phyloP scores from a whole-genome alignment of 805 yeast genomes.

The Lipomyces oligophaga region DNA sequence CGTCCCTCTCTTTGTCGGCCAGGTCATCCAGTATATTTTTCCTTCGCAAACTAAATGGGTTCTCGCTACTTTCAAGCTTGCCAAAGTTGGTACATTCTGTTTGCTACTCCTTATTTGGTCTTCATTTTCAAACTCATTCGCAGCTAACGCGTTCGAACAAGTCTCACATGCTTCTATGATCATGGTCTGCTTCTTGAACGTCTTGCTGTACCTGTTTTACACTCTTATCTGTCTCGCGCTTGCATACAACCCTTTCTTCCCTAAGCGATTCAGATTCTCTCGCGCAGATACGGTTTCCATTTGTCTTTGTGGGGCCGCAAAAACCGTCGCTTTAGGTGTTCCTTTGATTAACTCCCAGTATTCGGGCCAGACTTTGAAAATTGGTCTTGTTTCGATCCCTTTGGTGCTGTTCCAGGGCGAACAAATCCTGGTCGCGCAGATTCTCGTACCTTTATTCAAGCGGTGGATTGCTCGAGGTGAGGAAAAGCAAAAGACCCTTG shows the following conservation, averaged over 20 bases:
- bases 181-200: conserved; percentile 75
- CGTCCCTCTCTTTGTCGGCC: conserved; percentile 86
- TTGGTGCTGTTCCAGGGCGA: conserved; percentile 82
- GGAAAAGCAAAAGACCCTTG: conserved; percentile 4
- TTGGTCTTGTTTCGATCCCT: conserved; percentile 75
- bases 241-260: conserved; percentile 58
- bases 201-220: conserved; percentile 74
- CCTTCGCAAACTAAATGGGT: conserved; percentile 64
- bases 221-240: conserved; percentile 57
- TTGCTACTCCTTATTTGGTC: conserved; percentile 67
- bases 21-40: conserved; percentile 65
- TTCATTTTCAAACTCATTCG: conserved; percentile 52
- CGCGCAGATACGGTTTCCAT: conserved; percentile 71
- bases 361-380: conserved; percentile 51
- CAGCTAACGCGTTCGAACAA: conserved; percentile 69
- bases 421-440: conserved; percentile 78
- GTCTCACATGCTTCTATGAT: conserved; percentile 67
- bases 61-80: conserved; percentile 53
- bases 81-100: conserved; percentile 76
- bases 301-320: conserved; percentile 88
- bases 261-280: conserved; percentile 56
- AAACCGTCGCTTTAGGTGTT: conserved; percentile 89
- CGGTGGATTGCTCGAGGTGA: conserved; percentile 56
- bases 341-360: conserved; percentile 77
- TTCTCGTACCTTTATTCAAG: conserved; percentile 61